A percentile compares a stretch with the other conserved stretches of the same genome.
These are phyloP conservation scores for Dunaliella sp. DNA, from an alignment of 139 green algal species.

Conservation along the genomic window DNA sequence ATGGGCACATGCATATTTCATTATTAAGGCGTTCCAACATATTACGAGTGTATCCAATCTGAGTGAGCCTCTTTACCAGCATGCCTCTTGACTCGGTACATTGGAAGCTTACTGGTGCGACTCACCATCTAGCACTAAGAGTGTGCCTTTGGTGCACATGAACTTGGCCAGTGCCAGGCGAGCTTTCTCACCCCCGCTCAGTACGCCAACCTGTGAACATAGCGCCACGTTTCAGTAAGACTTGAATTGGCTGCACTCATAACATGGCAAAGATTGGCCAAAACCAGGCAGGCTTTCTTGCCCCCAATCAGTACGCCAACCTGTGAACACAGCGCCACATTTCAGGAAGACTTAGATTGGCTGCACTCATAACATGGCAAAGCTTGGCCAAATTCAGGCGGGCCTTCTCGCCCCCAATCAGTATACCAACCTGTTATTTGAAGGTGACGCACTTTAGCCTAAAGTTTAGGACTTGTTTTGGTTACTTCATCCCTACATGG, in stretches of 20 bases:
- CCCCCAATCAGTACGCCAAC: constrained; percentile 54
- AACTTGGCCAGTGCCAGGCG: constrained; percentile 98
- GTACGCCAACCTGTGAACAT: constrained; percentile 41
- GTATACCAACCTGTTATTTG: constrained; percentile 51
- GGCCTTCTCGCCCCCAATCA: constrained; percentile 70
- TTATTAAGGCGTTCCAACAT: no score
- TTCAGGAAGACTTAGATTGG: no score
- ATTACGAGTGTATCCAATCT: no score
- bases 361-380: no score
- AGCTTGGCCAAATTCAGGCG: constrained; percentile 96
- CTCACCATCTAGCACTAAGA: constrained; percentile 88
- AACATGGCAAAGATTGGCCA: no score
- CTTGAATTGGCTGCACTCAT: no score
- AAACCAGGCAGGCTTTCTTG: constrained; percentile 84
- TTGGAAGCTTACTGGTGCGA: no score
- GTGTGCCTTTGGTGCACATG: constrained; percentile 91
- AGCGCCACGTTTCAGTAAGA: no score
- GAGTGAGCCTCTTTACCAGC: no score
- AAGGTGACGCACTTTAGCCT: no score
- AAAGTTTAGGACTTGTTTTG: background rate
- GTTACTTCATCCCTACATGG: background rate
- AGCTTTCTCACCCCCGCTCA: constrained; percentile 70
- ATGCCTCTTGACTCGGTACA: no score
- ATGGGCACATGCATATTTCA: no score
- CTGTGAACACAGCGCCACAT: constrained; percentile 29